Conservation (phyloP, 2,329 filamentous ascomycete genomes). For the Aspergillus fructus region DNA sequence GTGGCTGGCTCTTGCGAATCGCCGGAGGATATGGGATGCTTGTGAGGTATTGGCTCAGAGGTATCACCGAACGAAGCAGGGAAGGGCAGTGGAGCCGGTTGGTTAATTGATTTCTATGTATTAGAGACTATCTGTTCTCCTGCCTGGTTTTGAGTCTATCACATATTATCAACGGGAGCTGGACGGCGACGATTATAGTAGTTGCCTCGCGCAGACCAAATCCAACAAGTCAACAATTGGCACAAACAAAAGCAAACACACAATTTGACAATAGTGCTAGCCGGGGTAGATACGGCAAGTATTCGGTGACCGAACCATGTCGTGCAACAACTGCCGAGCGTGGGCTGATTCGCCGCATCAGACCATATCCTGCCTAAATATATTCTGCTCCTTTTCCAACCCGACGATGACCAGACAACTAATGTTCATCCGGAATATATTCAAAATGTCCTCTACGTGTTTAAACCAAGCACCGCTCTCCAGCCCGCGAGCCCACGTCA, state of each 20-base stretch:
- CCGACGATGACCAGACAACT: not conserved
- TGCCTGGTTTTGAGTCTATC: not conserved
- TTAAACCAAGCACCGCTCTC: not conserved
- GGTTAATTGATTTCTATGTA: not conserved
- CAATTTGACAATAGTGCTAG: not conserved
- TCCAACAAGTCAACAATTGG: not conserved
- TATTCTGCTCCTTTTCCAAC: not conserved
- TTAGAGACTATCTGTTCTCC: too few species aligned
- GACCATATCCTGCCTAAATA: not conserved
- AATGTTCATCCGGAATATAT: not conserved
- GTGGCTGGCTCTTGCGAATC: not conserved
- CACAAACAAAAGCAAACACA: not conserved
- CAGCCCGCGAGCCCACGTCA: constrained; percentile 36
- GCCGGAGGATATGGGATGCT: not conserved
- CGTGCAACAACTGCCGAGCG: not conserved
- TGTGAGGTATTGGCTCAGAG: not conserved
- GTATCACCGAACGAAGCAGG: not conserved
- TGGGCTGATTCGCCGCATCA: not conserved
- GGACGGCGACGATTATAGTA: too few species aligned
- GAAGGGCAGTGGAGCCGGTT: not conserved
- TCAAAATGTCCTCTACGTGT: constrained; percentile 1
- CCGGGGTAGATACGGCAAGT: not conserved
- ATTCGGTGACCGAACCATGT: not conserved
- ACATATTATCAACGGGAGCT: not conserved
- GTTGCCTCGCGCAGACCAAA: not conserved